A percentile compares a stretch with the other conserved stretches of the same genome.
Conservation (phyloP, 148 eudicot genomes). For the Suaeda aralocaspica region DNA sequence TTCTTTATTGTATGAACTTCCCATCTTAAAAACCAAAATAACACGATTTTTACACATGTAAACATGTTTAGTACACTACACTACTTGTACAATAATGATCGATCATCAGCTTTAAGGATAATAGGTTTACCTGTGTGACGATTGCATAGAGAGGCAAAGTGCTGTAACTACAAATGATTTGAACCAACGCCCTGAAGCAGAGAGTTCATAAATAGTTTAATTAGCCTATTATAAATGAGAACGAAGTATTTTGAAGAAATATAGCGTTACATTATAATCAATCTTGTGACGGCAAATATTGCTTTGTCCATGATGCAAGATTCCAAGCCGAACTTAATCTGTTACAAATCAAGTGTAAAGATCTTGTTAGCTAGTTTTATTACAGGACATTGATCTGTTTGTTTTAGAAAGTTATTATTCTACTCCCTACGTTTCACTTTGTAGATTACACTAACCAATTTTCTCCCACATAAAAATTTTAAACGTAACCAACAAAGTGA, state of each 20-base stretch:
- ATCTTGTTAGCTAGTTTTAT: no score
- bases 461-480: no score
- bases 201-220: neutral
- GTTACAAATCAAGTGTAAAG: neutral
- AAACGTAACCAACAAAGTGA: no score
- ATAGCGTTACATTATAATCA: constrained; percentile 13
- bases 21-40: constrained; percentile 17
- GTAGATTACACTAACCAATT: no score
- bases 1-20: constrained; percentile 15
- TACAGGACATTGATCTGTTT: no score
- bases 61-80: no score
- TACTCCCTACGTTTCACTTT: no score
- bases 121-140: constrained; percentile 51
- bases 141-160: constrained; percentile 57
- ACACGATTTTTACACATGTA: neutral
- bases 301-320: constrained; percentile 1
- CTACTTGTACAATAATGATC: neutral
- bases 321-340: constrained; percentile 8
- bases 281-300: constrained; percentile 12
- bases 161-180: constrained; percentile 51
- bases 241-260: neutral
- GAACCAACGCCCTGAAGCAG: constrained; percentile 33
- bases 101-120: neutral
- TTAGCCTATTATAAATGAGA: neutral
- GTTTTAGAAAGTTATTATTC: neutral